phyloP scores from a whole-genome alignment of 2,329 filamentous ascomycete species.

The Pseudomassariella vexata region DNA sequence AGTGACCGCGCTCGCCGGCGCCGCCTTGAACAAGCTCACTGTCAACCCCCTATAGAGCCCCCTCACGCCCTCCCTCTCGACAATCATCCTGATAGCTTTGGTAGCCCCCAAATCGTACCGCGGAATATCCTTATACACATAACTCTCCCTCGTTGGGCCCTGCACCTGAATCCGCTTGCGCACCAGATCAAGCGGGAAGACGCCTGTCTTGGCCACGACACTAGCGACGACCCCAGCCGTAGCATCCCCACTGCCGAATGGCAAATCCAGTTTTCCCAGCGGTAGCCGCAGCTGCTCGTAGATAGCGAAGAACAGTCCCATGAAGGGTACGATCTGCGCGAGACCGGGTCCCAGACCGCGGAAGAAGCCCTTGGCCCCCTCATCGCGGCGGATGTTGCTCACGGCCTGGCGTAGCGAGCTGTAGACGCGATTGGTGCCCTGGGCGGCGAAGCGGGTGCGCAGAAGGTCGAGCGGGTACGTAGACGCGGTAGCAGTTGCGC shows the following conservation, averaged over 20 bases:
- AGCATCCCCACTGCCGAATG: slow-evolving; percentile 76
- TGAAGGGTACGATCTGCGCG: slow-evolving; percentile 87
- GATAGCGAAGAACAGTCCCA: slow-evolving; percentile 90
- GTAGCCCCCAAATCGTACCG: slow-evolving; percentile 66
- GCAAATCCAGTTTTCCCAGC: slow-evolving; percentile 49
- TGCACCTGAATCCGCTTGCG: slow-evolving; percentile 93
- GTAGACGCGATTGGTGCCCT: slow-evolving; percentile 79
- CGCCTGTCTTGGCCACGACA: slow-evolving; percentile 76
- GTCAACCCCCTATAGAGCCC: slow-evolving; percentile 84
- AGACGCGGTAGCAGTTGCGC: slow-evolving; percentile 70
- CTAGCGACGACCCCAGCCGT: slow-evolving; percentile 75
- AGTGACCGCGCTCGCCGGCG: slow-evolving; percentile 85
- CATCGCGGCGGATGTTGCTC: slow-evolving; percentile 64
- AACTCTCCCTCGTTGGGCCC: slow-evolving; percentile 73
- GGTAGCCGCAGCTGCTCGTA: slow-evolving; percentile 72
- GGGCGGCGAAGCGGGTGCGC: slow-evolving; percentile 92
- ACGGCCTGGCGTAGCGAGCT: slow-evolving; percentile 63
- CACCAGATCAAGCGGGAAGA: slow-evolving; percentile 90
- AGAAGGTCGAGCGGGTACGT: slow-evolving; percentile 94
- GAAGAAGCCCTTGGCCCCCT: slow-evolving; percentile 79
- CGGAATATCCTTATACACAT: slow-evolving; percentile 84
- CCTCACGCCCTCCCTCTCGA: slow-evolving; percentile 66
- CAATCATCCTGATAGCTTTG: slow-evolving; percentile 61
- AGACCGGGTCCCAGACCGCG: slow-evolving; percentile 77
- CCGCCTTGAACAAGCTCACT: slow-evolving; percentile 87